These are phyloP conservation scores for Arabidopsis hybrid DNA, from an alignment of 441 rosid species.

Conservation along the genomic window DNA sequence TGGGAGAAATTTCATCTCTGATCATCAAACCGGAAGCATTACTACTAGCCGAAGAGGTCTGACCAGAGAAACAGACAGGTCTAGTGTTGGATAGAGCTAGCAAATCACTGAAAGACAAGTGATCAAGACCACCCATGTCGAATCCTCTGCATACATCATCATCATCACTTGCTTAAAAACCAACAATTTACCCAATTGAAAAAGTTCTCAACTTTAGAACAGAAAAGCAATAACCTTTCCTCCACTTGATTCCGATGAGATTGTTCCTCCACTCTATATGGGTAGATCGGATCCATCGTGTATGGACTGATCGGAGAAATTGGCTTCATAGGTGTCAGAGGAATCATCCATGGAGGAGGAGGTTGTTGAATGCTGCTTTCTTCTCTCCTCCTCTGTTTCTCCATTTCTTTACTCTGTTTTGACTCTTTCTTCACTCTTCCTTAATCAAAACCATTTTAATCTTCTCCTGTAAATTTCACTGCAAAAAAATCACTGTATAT, in stretches of 20 bases:
- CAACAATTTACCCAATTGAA: constrained; percentile 3
- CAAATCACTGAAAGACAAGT: constrained; percentile 55
- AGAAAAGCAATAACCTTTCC: constrained; percentile 37
- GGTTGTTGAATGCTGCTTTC: constrained; percentile 36
- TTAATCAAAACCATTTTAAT: constrained; percentile 11
- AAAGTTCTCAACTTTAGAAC: constrained; percentile 4
- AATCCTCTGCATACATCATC: constrained; percentile 40
- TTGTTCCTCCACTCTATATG: constrained; percentile 31
- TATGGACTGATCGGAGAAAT: constrained; percentile 1
- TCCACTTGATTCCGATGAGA: constrained; percentile 46
- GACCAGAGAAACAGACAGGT: constrained; percentile 29
- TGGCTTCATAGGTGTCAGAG: constrained; percentile 55
- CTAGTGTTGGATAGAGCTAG: constrained; percentile 66
- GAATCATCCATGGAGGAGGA: constrained; percentile 50
- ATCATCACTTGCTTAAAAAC: constrained; percentile 28
- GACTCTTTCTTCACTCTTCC: constrained; percentile 20
- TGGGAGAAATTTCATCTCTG: constrained; percentile 31
- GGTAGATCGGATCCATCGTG: constrained; percentile 30
- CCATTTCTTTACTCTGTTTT: constrained; percentile 24
- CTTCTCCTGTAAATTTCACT: constrained; percentile 6
- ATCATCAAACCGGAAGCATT: not conserved
- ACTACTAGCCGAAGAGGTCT: constrained; percentile 3
- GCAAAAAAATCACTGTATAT: too few species aligned
- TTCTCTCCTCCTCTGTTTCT: constrained; percentile 35
- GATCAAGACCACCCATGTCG: constrained; percentile 34